These are phyloP conservation scores for Coemansia sp. DNA, from an alignment of 192 early-diverging fungal genomes.

Conservation along the genomic window DNA sequence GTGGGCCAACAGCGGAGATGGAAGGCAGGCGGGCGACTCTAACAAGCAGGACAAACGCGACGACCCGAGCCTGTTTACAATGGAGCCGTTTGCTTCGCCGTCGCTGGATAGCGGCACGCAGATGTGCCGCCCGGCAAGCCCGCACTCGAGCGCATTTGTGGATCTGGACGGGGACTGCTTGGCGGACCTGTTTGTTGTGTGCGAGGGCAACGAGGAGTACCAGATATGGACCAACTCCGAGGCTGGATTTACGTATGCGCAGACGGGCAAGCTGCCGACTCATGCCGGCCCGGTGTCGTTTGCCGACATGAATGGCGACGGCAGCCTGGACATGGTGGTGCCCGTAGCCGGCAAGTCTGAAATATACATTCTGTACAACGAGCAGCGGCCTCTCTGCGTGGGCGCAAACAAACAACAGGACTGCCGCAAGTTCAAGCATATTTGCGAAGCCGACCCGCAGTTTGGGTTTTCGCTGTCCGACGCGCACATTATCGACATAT, in stretches of 20 bases:
- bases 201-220: slow-evolving; percentile 58
- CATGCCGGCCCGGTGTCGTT: slow-evolving; percentile 77
- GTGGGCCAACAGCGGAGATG: slow-evolving; percentile 52
- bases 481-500: slow-evolving; percentile 32
- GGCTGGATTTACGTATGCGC: slow-evolving; percentile 63
- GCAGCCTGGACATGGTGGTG: slow-evolving; percentile 81
- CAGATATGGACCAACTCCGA: slow-evolving; percentile 76
- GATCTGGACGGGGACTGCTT: slow-evolving; percentile 92
- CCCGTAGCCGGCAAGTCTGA: slow-evolving; percentile 58
- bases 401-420: slow-evolving; percentile 43
- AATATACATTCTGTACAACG: slow-evolving; percentile 78
- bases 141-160: slow-evolving; percentile 91
- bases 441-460: slow-evolving; percentile 71
- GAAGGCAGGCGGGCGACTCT: slow-evolving; percentile 42
- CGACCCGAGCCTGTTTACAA: slow-evolving; percentile 5
- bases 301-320: slow-evolving; percentile 94
- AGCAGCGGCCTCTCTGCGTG: slow-evolving; percentile 75
- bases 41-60: slow-evolving; percentile 45
- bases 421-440: slow-evolving; percentile 55
- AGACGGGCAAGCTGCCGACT: slow-evolving; percentile 59
- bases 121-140: slow-evolving; percentile 66
- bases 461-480: slow-evolving; percentile 52
- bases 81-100: slow-evolving; percentile 10
- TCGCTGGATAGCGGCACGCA: slow-evolving; percentile 13
- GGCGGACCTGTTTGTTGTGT: slow-evolving; percentile 72